Base-by-base conservation (phyloP, 306 rosid genomes). In the Sicyos edulis region DNA sequence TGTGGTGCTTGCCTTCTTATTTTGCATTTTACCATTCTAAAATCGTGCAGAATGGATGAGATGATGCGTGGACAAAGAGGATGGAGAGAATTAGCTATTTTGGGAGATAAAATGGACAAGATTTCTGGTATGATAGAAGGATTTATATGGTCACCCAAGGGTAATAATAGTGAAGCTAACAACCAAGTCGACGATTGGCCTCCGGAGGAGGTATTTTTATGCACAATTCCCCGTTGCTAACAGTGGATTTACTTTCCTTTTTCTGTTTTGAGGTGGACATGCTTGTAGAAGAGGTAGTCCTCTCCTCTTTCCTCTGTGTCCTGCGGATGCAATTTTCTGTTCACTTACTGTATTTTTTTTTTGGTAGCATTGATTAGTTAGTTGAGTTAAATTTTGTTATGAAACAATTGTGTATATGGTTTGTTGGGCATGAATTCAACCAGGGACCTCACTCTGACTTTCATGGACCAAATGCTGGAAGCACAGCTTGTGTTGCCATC, bases 31-130 rank as follows among this genome's bases (percentile, higher is more conserved):
- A 37, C 42, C 42, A 52, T 59, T 80, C 44, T 61, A 49, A 71
- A 68, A 76, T 76, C 76, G 54, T 77, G 75, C 87, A 93, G 99
- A 85, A 90, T 93, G 96, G 99, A 91, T 84, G 97, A 91, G 77
- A 91, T 93, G 99, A 93, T 93, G 97, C 78, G 87, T 17, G 95
- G 96, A 55, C 96, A 93, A 84, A 85, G 96, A 82, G 99, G 99
- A 54, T 87, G 97, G 99, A 91, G 96, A 79, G 99, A 93, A 83
- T 80, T 91, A 77, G 92, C 96, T 4, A 78, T 87, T 78, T 80
- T 90, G 85, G 99, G 97, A 75, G 97, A 91, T 74, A 91, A 88
- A 77, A 80, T 89, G 60, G 92, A 91, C 76, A 91, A 85, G 84
- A 78, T 86, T 44, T 88, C 92, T 74, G 92, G 92, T 75, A 82